These are phyloP conservation scores for Neurospora sp. DNA, from an alignment of 495 filamentous ascomycete genomes.

Conservation along the genomic window DNA sequence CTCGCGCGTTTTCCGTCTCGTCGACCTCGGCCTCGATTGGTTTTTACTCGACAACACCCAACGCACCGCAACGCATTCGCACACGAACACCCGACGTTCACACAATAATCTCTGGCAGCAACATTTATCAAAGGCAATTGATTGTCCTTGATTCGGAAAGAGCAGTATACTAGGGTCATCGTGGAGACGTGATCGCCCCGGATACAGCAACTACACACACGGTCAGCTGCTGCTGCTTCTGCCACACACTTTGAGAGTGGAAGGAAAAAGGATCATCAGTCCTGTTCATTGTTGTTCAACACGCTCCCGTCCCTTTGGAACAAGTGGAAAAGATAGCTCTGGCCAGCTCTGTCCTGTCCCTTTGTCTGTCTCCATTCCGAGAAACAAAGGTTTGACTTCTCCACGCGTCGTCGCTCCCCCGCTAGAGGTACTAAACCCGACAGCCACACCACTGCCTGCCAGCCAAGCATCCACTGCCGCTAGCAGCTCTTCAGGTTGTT, in stretches of 20 bases:
- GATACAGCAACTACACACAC: neutral
- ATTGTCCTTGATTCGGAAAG: neutral
- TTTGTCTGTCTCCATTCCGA: neutral
- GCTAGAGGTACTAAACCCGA: neutral
- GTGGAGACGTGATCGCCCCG: neutral
- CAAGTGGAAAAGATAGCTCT: neutral
- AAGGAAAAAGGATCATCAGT: neutral
- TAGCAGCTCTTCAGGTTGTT: neutral
- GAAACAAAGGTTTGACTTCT: neutral
- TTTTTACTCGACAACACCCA: neutral
- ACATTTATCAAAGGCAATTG: neutral
- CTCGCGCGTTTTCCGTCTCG: slow-evolving; percentile 15
- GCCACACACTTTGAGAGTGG: neutral
- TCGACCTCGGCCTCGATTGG: slow-evolving; percentile 4
- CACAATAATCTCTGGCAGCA: neutral
- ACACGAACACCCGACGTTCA: neutral
- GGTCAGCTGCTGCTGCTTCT: neutral
- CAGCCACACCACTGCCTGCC: neutral
- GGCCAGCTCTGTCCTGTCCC: neutral
- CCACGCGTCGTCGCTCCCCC: neutral
- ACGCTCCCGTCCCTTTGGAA: neutral
- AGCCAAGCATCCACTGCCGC: neutral
- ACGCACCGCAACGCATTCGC: neutral
- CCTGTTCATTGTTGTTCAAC: neutral
- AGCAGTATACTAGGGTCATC: neutral